These are phyloP conservation scores for Spiromastix sp. DNA, from an alignment of 2,329 filamentous ascomycete genomes.

Conservation along the genomic window DNA sequence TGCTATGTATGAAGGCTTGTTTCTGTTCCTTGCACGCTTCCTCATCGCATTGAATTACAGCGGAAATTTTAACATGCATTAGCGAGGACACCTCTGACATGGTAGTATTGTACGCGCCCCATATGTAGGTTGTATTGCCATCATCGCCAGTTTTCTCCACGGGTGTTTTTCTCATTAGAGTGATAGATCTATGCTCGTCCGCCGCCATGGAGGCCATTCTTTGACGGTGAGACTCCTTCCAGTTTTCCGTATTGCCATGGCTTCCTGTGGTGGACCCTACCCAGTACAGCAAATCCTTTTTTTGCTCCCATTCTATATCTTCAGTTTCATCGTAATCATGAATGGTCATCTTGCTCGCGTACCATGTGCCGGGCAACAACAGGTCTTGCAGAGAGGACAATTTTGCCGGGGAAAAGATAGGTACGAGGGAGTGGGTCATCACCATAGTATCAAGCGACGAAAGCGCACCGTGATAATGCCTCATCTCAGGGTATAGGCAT, in stretches of 20 bases:
- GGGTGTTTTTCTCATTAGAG: no score
- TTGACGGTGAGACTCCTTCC: slow-evolving; percentile 40
- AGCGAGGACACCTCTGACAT: slow-evolving; percentile 11
- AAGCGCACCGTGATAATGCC: no score
- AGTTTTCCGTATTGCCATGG: slow-evolving; percentile 23
- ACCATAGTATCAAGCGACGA: slow-evolving; percentile 5
- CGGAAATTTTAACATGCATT: slow-evolving; percentile 38
- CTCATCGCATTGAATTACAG: slow-evolving; percentile 36
- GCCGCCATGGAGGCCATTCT: slow-evolving; percentile 31
- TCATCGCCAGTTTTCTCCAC: no score
- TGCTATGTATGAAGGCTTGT: slow-evolving; percentile 11
- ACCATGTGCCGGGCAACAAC: slow-evolving; percentile 41
- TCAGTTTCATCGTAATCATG: slow-evolving; percentile 30
- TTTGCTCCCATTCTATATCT: slow-evolving; percentile 40
- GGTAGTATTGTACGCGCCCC: slow-evolving; percentile 8
- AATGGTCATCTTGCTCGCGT: slow-evolving; percentile 23
- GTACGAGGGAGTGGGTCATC: slow-evolving; percentile 10
- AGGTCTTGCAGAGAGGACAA: slow-evolving; percentile 29
- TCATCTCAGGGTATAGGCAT: no score
- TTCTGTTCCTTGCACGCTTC: slow-evolving; percentile 21
- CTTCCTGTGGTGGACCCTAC: slow-evolving; percentile 45
- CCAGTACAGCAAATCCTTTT: slow-evolving; percentile 45
- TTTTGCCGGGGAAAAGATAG: slow-evolving; percentile 11
- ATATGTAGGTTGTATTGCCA: slow-evolving; percentile 6
- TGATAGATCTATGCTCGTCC: no score